Evolutionary conservation across 2,329 filamentous ascomycete species (phyloP), one percentile per base, ranked within the genome.

Genomic region (Fusarium drepaniforme): DNA sequence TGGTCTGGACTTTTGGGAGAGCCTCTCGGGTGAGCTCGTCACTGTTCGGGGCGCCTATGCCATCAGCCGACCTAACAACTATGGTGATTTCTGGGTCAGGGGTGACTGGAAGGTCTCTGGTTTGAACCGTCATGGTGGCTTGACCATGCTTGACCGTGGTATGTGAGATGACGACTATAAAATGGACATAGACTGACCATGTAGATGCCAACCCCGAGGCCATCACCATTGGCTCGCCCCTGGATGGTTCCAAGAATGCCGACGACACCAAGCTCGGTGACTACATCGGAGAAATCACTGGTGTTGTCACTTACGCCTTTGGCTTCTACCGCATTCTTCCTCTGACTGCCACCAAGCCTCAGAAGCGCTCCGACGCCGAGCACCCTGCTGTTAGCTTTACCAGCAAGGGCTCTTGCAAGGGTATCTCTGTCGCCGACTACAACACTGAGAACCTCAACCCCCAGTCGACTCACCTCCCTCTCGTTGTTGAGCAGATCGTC

Each of bases 1-100:
- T 77, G 93, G 92, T 3, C 84, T 94, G 35, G 93, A 94, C 80
- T 94, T 94, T 79, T 94, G 92, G 93, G 91, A 94, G 86, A 91
- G 89, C 72, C 82, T 94, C 68, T 86, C 85, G 64, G 93, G 92
- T 33, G 91, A 94, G 81, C 85, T 93, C 9, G 92, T 94, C 16
- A 93, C 90, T 1, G 83, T 94, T 57, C 86, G 86, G 74, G 86
- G 83, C 56, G 88, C 90, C 2, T 86, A 84, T 15, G 90, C 89
- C 51, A 82, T 93, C 56, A 86, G 87, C 61, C 89, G 89, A 66
- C 90, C 92, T 3, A 94, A 91, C 79, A 84, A 81, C 64, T 93
- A 87, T 77, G 91, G 92, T 28, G 92, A 94, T 76, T 91, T 91
- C 5, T 94, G 92, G 91, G 88, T 94, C 7, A 84, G 89, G 21